A percentile compares a stretch with the other conserved stretches of the same genome.
These are phyloP conservation scores for Stylonectria norvegica DNA, from an alignment of 2,329 filamentous ascomycete species.

Conservation along the genomic window DNA sequence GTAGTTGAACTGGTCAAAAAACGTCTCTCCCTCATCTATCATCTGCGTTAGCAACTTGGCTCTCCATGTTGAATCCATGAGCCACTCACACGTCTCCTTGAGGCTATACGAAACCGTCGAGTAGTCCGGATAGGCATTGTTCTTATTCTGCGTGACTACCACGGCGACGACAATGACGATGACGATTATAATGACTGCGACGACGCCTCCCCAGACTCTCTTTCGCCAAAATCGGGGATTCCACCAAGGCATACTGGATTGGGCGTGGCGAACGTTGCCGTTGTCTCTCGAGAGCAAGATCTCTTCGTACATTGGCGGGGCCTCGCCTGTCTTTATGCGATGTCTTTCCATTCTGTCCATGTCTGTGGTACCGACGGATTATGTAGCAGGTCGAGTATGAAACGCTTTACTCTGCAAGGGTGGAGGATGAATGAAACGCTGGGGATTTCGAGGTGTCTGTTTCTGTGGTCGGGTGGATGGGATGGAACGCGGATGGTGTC, in stretches of 20 bases:
- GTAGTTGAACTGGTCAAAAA: slow-evolving; percentile 56
- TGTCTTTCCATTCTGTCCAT: slow-evolving; percentile 10
- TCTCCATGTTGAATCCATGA: too few species aligned
- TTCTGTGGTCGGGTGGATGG: too few species aligned
- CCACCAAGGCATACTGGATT: slow-evolving; percentile 37
- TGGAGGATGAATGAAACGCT: too few species aligned
- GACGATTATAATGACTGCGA: slow-evolving; percentile 40
- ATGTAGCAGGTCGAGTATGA: too few species aligned
- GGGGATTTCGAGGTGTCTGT: too few species aligned
- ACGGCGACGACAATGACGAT: slow-evolving; percentile 48
- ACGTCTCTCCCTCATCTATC: slow-evolving; percentile 46
- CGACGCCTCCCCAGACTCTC: slow-evolving; percentile 44
- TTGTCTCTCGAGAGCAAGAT: slow-evolving; percentile 20
- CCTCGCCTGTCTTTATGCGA: slow-evolving; percentile 21
- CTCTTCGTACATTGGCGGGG: slow-evolving; percentile 28
- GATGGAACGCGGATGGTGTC: too few species aligned
- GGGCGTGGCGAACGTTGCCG: slow-evolving; percentile 19
- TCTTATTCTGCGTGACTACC: slow-evolving; percentile 38
- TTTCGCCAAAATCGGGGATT: slow-evolving; percentile 53
- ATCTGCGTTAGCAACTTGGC: slow-evolving; percentile 9
- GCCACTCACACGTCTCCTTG: slow-evolving; percentile 45
- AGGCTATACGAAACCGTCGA: slow-evolving; percentile 44
- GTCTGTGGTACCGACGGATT: too few species aligned
- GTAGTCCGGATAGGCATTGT: slow-evolving; percentile 49
- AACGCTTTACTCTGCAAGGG: too few species aligned